Base-by-base conservation (phyloP, 2,329 filamentous ascomycete species). In the Ascochyta viciae-villosae region DNA sequence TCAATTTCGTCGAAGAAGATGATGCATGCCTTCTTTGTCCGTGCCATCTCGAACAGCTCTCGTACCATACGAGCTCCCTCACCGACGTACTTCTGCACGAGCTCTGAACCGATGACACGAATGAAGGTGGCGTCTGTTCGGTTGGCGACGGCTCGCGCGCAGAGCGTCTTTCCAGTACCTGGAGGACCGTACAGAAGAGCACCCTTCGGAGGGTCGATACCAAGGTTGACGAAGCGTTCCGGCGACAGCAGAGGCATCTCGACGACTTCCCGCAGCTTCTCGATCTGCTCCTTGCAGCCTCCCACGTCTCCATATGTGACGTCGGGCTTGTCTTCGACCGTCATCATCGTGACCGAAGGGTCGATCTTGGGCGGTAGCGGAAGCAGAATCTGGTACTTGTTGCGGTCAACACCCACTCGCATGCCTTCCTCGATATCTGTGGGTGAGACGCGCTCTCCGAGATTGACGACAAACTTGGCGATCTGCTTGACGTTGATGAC, bases 401-500 rank as follows among this genome's bases (percentile, higher is more conserved):
- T 98, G 54, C 95, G 86, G 78, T 99, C 95, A 75, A 99, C 95
- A 74, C 93, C 95, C 60, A 99, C 95, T 66, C 95, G 88, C 95
- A 99, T 99, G 63, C 95, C 95, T 78, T 99, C 95, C 75, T 99
- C 95, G 71, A 99, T 99, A 87, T 99, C 95, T 66, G 95, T 98
- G 45, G 95, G 95, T 73, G 91, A 96, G 67, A 99, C 95, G 63
- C 95, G 89, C 75, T 99, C 95, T 68, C 95, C 95, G 48, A 99
- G 87, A 78, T 97, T 95, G 64, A 99, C 95, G 46, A 99, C 95
- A 72, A 99, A 99, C 81, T 99, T 99, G 73, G 95, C 95, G 72
- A 99, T 99, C 79, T 99, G 95, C 84, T 99, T 99, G 68, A 99
- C 94, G 80, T 99, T 99, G 85, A 99, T 99, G 72, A 99, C 93